Percentiles rank a stretch among this genome's conserved stretches.
Evolutionary conservation across 306 rosid genomes (phyloP).

Genomic region (Dalbergia oliveri): DNA sequence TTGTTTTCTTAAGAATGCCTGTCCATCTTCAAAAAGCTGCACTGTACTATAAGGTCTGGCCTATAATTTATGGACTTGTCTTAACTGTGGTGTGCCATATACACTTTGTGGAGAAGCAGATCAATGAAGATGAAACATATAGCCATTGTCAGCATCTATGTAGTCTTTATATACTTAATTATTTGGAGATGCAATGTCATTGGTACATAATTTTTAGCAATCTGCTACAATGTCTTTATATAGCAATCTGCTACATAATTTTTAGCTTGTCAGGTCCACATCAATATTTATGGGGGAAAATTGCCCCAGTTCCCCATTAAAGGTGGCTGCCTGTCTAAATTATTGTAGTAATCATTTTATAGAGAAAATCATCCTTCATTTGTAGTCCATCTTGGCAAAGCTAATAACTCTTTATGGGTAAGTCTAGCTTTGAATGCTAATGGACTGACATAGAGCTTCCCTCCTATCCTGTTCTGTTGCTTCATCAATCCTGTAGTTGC

Average conservation of each 20-base stretch:
- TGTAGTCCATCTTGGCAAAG: conserved; percentile 79
- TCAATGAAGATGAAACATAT: conserved; percentile 55
- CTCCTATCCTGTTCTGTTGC: too few relatives aligned
- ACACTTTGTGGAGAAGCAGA: background rate
- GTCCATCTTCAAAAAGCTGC: conserved; percentile 33
- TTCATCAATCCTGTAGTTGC: too few relatives aligned
- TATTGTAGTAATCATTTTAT: background rate
- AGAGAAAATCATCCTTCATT: background rate
- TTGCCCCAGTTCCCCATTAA: background rate
- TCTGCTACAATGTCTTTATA: too few relatives aligned
- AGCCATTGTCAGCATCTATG: background rate
- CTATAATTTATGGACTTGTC: conserved; percentile 59
- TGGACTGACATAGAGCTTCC: too few relatives aligned
- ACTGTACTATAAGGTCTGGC: conserved; percentile 31
- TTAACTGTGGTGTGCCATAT: conserved; percentile 56
- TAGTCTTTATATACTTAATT: background rate
- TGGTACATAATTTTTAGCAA: background rate
- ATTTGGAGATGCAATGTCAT: background rate
- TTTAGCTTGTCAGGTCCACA: too few relatives aligned
- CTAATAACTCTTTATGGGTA: conserved; percentile 52
- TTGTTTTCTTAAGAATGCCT: background rate
- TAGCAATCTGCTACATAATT: too few relatives aligned
- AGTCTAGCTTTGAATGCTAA: conserved; percentile 69
- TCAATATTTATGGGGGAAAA: background rate
- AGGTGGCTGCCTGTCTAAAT: background rate